Evolutionary conservation across 345 rosid genomes (phyloP).

Genomic region (rapeseed (Brassica napus)): DNA sequence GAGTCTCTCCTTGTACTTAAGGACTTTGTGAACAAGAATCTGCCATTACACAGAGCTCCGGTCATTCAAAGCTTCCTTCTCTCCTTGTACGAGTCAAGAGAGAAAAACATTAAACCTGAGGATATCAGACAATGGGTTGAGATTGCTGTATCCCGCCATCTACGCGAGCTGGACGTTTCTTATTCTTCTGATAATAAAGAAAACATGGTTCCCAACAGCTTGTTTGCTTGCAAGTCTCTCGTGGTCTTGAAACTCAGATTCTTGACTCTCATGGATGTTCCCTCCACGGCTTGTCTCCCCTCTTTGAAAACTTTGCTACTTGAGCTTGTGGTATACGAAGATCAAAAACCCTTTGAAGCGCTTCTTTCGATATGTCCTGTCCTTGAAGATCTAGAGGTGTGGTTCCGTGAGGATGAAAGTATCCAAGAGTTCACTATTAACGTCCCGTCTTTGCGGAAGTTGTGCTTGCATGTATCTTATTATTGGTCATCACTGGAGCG

Average conservation of each 20-base stretch:
- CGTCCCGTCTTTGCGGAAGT: constrained; percentile 7
- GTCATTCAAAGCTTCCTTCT: not conserved
- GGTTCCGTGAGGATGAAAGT: not conserved
- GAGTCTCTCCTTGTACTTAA: not conserved
- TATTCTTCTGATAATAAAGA: not conserved
- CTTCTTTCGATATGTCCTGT: constrained; percentile 7
- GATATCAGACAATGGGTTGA: constrained; percentile 5
- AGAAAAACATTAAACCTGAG: not conserved
- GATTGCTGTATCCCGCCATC: not conserved
- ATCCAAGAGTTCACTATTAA: not conserved
- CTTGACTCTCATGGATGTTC: not conserved
- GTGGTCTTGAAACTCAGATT: not conserved
- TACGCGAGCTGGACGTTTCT: not conserved
- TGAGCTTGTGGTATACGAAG: not conserved
- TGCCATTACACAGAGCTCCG: not conserved
- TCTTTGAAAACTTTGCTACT: constrained; percentile 1
- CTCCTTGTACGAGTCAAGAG: not conserved
- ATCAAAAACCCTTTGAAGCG: not conserved
- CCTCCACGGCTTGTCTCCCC: not conserved
- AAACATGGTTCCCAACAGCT: not conserved
- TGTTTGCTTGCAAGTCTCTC: not conserved
- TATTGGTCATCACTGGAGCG: not conserved
- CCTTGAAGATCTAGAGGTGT: not conserved
- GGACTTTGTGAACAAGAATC: not conserved
- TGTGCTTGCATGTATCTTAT: not conserved